Conservation (phyloP, 1,284 basidiomycete species). For the Cutaneotrichosporon cutaneum region DNA sequence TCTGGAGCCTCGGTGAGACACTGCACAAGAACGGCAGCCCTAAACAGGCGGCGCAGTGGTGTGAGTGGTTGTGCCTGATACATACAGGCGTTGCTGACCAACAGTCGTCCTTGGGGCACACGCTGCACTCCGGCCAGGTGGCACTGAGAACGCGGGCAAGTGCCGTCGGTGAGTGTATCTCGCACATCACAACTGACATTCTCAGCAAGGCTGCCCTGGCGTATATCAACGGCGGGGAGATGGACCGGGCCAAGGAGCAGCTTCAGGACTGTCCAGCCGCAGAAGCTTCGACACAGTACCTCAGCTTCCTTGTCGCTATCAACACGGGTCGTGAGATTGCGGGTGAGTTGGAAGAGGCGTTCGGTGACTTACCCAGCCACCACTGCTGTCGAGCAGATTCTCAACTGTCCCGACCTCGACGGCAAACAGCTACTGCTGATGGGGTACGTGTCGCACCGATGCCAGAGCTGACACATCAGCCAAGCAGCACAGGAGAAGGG, state of each 20-base stretch:
- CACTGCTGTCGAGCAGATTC: slow-evolving; percentile 18
- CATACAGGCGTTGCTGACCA: not conserved
- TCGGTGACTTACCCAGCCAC: not conserved
- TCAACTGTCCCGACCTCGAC: slow-evolving; percentile 24
- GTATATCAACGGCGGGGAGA: slow-evolving; percentile 11
- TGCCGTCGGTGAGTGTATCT: slow-evolving; percentile 10
- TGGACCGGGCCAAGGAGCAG: not conserved
- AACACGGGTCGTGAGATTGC: slow-evolving; percentile 9
- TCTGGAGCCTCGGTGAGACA: slow-evolving; percentile 18
- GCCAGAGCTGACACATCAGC: slow-evolving; percentile 4
- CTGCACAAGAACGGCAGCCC: not conserved
- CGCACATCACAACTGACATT: slow-evolving; percentile 1
- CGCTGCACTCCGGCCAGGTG: not conserved
- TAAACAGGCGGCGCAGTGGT: slow-evolving; percentile 20
- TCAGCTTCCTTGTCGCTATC: slow-evolving; percentile 22
- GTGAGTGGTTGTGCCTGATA: slow-evolving; percentile 6
- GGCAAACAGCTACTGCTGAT: slow-evolving; percentile 25
- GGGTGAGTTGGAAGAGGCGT: not conserved
- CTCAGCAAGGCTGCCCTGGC: slow-evolving; percentile 16
- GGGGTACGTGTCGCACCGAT: slow-evolving; percentile 7
- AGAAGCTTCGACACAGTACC: slow-evolving; percentile 28
- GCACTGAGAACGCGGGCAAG: slow-evolving; percentile 13
- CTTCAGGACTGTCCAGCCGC: slow-evolving; percentile 14
- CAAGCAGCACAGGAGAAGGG: slow-evolving; percentile 16
- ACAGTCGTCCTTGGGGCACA: slow-evolving; percentile 16